Base-by-base conservation (phyloP, 169 alveolate species). In the Blepharisma undulans region DNA sequence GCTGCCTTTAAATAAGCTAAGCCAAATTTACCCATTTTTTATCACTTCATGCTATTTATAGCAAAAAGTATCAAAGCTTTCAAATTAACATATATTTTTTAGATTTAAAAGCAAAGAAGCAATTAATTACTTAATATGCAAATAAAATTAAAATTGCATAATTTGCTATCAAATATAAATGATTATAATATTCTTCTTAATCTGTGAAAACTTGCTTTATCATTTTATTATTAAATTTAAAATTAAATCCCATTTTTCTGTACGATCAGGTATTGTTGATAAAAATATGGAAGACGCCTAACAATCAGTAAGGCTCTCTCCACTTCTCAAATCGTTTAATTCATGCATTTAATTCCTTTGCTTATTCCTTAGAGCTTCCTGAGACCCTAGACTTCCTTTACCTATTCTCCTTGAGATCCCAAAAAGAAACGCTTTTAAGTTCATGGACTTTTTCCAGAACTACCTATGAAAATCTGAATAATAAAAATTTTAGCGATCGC, bases 21-120 rank as follows among this genome's bases (percentile, higher is more conserved):
- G 34, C 86, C 86, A 32, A 78, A 78, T 32, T 78, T 78, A 29
- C 86, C 86, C 86, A 78, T 78, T 78, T 78, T 78, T 29, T 32
- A 48, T 48, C 0, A 48, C 7, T 48, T 48, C 21, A 48, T 48
- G 14, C 66, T 18, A 10, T 48, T 1, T 48, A 48, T 10, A 2
- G 3, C 7, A 2, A 1, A 48, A 48, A 48, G 12, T 18, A 48
- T 48, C 7, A 48, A 48, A 48, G 66, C 14, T 48, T 2, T 48
- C n/a, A n/a, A n/a, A n/a, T n/a, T n/a, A n/a, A n/a, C n/a, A n/a
- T n/a, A n/a, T n/a, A 5, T 3, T 18, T 48, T 10, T 48, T 48
- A 48, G 66, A 10, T 48, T 48, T 48, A 12, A 10, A 48, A 48
- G 7, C 7, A 48, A 48, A 10, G 12, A 48, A 48, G 3, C 14